Evolutionary conservation across 371 early-diverging fungal species (phyloP), one percentile per base, ranked within the genome.

Genomic region (Saksenaea vasiformis): DNA sequence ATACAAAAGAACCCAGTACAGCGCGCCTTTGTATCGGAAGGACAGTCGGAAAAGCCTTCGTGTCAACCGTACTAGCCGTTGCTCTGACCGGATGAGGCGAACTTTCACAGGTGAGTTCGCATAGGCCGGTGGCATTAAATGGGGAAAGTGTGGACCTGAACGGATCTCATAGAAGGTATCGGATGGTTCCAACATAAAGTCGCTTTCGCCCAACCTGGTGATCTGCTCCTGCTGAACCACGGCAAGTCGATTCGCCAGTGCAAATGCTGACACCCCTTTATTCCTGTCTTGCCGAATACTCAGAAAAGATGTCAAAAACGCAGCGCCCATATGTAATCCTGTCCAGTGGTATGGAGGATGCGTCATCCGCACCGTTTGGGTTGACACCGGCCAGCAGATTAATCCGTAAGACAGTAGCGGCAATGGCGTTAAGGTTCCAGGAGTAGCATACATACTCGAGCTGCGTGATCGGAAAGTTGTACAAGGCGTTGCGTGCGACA

Each of bases 1-100:
- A 39, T 79, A 79, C 0, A 79, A 44, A 22, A 79, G 27, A 4
- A 79, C 47, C 80, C 80, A 79, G 47, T 79, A 79, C 13, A 79
- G 24, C 0, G 76, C 74, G 1, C 79, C 79, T 41, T 79, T 71
- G 54, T 79, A 73, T n/a, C 74, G 72, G 65, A 79, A 79, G 13
- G 79, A 72, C 8, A 70, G 41, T 14, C 65, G 70, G 38, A 79
- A 79, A 3, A 79, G 44, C 13, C 64, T 65, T 14, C 79, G 64
- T 15, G 77, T 65, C 5, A 69, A 34, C 43, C 80, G 67, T 1
- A 74, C 37, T n/a, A 77, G 4, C 11, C 61, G 63, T 51, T 77
- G 77, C 36, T 79, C 80, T 0, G 68, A 64, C n/a, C 75, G 66
- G 4, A 60, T 47, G 1, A 79, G 27, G 9, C 71, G 73, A 9